Evolutionary conservation across 2,329 filamentous ascomycete species (phyloP), one percentile per base, ranked within the genome.

Genomic region (Fusarium pseudonygamai): DNA sequence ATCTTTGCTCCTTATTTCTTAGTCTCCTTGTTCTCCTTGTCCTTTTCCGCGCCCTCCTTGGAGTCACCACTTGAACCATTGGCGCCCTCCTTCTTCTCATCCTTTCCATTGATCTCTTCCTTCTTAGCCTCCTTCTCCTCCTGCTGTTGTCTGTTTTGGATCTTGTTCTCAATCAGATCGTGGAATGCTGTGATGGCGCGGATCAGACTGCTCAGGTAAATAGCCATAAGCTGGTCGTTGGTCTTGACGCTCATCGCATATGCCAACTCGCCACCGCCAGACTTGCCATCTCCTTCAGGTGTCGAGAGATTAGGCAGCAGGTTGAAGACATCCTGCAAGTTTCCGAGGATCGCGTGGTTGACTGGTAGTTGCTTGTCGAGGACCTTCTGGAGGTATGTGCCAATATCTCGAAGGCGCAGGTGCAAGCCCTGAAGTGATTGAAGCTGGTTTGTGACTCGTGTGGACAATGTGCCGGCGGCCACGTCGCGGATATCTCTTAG

Each of bases 301-400:
- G 95, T 97, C 15, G 94, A 95, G 59, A 99, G 89, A 84, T 99
- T 99, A 53, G 96, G 96, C 30, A 99, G 91, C 47, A 99, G 91
- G 84, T 99, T 99, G 89, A 99, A 99, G 71, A 98, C 94, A 80
- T 99, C 96, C 86, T 99, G 96, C n/a, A 99, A 91, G 80, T 98
- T 97, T 75, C 96, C 96, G 34, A 99, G 90, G 71, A 99, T 98
- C 64, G 95, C 94, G 81, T 99, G 96, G 85, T 99, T 99, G 80
- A 98, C 93, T 9, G 96, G 96, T 40, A 99, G 89, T 78, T 97
- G 92, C 77, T 93, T 93, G 80, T 97, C 94, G 65, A 98, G 91
- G 15, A 99, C 96, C 83, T 98, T 98, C 82, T 97, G 93, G 34
- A 99, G 90, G 83, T 99, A 99, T 77, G 93, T 90, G 67, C 95